These are phyloP conservation scores for Aspergillus haitiensis DNA, from an alignment of 495 filamentous ascomycete species.

Conservation along the genomic window DNA sequence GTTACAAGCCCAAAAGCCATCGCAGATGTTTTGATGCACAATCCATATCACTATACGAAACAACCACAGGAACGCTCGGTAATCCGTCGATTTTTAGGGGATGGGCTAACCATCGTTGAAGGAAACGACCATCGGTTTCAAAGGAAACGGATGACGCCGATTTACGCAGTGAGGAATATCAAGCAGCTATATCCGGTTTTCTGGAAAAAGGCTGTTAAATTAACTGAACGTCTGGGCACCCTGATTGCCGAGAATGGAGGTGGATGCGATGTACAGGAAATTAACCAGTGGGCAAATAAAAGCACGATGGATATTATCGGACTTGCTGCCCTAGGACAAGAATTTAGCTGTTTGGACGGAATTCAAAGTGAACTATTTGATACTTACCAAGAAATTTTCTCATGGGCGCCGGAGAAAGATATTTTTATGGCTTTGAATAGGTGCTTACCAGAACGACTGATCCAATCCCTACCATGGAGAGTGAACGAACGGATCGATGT, in stretches of 20 bases:
- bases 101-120: background rate
- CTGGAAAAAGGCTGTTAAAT: background rate
- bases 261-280: background rate
- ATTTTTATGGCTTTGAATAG: constrained; percentile 2
- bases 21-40: constrained; percentile 1
- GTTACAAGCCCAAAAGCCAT: constrained; percentile 7
- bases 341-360: background rate
- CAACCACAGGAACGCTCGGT: background rate
- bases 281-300: constrained; percentile 6
- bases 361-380: background rate
- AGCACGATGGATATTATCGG: constrained; percentile 10
- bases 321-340: constrained; percentile 1
- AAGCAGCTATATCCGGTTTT: background rate
- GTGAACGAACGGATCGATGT: background rate
- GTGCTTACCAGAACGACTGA: background rate
- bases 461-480: background rate
- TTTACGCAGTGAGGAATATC: background rate
- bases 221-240: background rate
- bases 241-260: background rate
- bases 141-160: background rate
- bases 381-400: constrained; percentile 7
- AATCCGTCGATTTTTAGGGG: background rate
- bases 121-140: constrained; percentile 8
- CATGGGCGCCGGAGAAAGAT: constrained; percentile 8
- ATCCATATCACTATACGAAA: background rate